A percentile compares a stretch with the other conserved stretches of the same genome.
phyloP scores from a whole-genome alignment of 129 eudicot genomes.

The Artemisia annua region DNA sequence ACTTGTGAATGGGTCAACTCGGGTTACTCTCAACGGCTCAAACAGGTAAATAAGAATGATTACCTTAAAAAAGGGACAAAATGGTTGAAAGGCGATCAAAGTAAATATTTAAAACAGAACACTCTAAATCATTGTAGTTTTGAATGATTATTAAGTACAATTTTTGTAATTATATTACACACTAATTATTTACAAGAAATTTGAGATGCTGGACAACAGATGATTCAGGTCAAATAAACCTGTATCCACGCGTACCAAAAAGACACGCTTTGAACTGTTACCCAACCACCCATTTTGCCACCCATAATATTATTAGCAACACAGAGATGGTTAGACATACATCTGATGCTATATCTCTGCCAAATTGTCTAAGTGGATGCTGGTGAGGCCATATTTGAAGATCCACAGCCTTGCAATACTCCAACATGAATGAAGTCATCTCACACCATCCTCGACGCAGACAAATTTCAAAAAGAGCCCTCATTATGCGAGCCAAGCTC shows the following conservation, averaged over 20 bases:
- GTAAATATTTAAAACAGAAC: background rate
- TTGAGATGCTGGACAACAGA: background rate
- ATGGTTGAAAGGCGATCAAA: background rate
- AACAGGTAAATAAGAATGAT: background rate
- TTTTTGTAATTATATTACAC: conserved; percentile 2
- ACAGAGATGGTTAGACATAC: conserved; percentile 40
- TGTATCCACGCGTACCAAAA: background rate
- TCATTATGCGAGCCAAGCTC: conserved; percentile 96
- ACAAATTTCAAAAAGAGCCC: conserved; percentile 96
- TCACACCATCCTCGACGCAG: conserved; percentile 99
- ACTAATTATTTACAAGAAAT: background rate
- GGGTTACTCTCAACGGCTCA: background rate
- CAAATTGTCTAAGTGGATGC: conserved; percentile 96
- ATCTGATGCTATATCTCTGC: conserved; percentile 76
- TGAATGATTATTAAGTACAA: background rate
- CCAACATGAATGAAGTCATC: conserved; percentile 94
- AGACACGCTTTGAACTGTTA: conserved; percentile 1
- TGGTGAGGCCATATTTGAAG: conserved; percentile 99
- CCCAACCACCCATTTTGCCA: conserved; percentile 3
- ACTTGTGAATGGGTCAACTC: background rate
- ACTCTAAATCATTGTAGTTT: background rate
- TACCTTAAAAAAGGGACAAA: background rate
- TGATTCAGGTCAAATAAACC: background rate
- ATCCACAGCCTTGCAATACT: conserved; percentile 98
- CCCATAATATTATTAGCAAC: background rate